Evolutionary conservation across 768 basidiomycete species (phyloP).

Genomic region (Russula griseocarnosa): DNA sequence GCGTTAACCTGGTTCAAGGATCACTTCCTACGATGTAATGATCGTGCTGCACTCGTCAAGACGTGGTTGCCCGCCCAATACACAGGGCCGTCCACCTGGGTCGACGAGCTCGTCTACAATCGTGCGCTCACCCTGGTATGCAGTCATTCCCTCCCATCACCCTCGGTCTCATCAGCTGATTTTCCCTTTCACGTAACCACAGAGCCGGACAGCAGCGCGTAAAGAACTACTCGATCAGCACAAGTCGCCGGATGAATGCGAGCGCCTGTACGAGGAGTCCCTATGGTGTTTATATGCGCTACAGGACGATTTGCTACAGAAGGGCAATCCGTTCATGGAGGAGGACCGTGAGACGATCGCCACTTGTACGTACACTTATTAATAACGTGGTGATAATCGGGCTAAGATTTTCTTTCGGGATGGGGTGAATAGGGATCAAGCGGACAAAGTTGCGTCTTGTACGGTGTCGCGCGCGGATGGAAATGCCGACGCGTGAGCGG

Average conservation of each 20-base stretch:
- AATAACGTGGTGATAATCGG: conserved; percentile 7
- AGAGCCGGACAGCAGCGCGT: conserved; percentile 91
- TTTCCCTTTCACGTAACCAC: conserved; percentile 10
- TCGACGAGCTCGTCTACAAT: conserved; percentile 91
- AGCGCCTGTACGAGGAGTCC: conserved; percentile 92
- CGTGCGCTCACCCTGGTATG: conserved; percentile 81
- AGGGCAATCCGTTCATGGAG: conserved; percentile 78
- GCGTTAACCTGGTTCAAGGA: conserved; percentile 88
- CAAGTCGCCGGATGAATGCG: conserved; percentile 73
- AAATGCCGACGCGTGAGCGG: conserved; percentile 68
- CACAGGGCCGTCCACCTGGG: conserved; percentile 73
- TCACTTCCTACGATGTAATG: conserved; percentile 91
- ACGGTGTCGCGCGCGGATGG: conserved; percentile 71
- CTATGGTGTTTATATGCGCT: conserved; percentile 91
- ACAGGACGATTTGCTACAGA: conserved; percentile 81
- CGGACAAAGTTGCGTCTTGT: conserved; percentile 80
- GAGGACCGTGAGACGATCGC: conserved; percentile 77
- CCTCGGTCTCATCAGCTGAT: not conserved
- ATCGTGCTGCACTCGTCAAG: conserved; percentile 83
- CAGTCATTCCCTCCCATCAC: not conserved
- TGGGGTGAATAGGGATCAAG: conserved; percentile 61
- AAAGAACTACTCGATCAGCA: conserved; percentile 85
- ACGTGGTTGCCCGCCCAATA: conserved; percentile 84
- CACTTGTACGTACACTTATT: conserved; percentile 50
- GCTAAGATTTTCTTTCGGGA: not conserved